Evolutionary conservation across 768 basidiomycete species (phyloP).

Genomic region (Trametes cinnabarina): DNA sequence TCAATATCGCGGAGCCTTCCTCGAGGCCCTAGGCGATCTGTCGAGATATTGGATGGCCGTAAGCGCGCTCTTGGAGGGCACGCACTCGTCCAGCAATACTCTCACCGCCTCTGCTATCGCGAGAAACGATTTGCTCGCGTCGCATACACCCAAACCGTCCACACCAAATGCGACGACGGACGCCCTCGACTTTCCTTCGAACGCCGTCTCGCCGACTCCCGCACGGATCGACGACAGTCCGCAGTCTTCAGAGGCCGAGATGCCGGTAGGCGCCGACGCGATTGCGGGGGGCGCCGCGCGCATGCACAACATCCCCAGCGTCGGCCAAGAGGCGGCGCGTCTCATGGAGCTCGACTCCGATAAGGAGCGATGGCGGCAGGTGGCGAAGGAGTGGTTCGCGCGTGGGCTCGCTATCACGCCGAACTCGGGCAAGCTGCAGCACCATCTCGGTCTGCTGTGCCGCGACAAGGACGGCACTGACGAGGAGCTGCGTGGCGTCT

Average conservation of each 20-base stretch:
- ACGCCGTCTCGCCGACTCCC: constrained; percentile 22
- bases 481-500: constrained; percentile 82
- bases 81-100: constrained; percentile 33
- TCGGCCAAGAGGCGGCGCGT: constrained; percentile 81
- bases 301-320: constrained; percentile 48
- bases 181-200: constrained; percentile 21
- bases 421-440: constrained; percentile 92
- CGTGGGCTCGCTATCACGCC: constrained; percentile 85
- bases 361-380: constrained; percentile 86
- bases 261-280: constrained; percentile 15
- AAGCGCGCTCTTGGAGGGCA: constrained; percentile 74
- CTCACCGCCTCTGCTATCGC: constrained; percentile 53
- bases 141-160: constrained; percentile 27
- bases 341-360: constrained; percentile 86
- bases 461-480: constrained; percentile 82
- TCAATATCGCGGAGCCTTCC: constrained; percentile 79
- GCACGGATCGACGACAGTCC: constrained; percentile 32
- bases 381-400: constrained; percentile 92
- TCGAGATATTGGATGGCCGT: constrained; percentile 94
- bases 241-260: constrained; percentile 24
- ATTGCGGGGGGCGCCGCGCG: constrained; percentile 10
- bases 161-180: constrained; percentile 16
- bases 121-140: constrained; percentile 29
- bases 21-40: constrained; percentile 95
- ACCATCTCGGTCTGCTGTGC: constrained; percentile 86